Conservation (phyloP, 129 eudicot genomes). For the Rutidosis leptorrhynchoides region DNA sequence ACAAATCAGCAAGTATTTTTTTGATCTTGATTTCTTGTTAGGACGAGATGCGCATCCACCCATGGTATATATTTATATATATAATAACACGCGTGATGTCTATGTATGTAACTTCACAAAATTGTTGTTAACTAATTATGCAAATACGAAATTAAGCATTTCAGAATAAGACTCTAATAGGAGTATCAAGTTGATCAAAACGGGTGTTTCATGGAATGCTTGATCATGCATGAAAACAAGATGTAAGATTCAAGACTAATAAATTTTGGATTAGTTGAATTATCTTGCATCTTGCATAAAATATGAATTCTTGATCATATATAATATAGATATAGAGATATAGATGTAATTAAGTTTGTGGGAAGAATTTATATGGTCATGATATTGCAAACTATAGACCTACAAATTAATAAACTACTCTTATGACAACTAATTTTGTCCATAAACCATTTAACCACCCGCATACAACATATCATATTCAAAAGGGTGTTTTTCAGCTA, state of each 20-base stretch:
- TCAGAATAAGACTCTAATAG: background rate
- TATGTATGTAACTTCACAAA: conserved; percentile 20
- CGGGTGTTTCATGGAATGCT: conserved; percentile 6
- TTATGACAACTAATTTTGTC: conserved; percentile 41
- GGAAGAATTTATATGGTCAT: conserved; percentile 29
- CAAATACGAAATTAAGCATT: conserved; percentile 4
- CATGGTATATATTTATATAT: conserved; percentile 33
- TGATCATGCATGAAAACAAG: conserved; percentile 17
- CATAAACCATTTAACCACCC: conserved; percentile 32
- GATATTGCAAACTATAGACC: conserved; percentile 24
- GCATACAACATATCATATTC: conserved; percentile 29
- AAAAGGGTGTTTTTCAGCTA: conserved; percentile 30
- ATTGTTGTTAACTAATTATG: background rate
- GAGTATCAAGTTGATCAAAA: background rate
- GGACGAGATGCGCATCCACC: conserved; percentile 79
- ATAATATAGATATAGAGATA: too few relatives aligned
- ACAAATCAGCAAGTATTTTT: conserved; percentile 42
- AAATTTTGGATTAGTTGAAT: conserved; percentile 5
- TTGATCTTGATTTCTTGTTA: conserved; percentile 40
- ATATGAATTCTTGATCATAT: conserved; percentile 1
- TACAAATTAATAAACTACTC: conserved; percentile 33
- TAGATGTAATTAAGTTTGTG: conserved; percentile 24
- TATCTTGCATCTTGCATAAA: background rate
- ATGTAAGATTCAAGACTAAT: conserved; percentile 12
- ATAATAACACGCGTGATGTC: background rate